Conservation (phyloP, 768 basidiomycete species). For the Termitomyces sp. region DNA sequence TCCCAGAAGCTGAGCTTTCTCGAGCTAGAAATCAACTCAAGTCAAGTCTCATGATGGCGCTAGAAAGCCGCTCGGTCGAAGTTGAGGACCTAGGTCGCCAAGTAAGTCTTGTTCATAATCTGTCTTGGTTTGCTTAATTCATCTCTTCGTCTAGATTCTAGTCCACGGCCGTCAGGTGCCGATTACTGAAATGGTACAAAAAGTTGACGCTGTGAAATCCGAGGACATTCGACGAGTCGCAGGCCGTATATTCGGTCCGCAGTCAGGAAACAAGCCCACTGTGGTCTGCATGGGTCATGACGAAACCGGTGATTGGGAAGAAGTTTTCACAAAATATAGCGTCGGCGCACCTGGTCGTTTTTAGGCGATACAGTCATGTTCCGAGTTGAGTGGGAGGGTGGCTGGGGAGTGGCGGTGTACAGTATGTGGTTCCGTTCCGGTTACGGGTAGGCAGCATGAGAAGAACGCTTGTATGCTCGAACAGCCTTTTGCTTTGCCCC, state of each 20-base stretch:
- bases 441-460: too few species aligned
- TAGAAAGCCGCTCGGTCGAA: slow-evolving; percentile 81
- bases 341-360: slow-evolving; percentile 25
- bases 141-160: slow-evolving; percentile 47
- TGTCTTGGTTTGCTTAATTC: not conserved
- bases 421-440: not conserved
- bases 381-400: not conserved
- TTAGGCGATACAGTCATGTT: not conserved
- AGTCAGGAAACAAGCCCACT: slow-evolving; percentile 62
- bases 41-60: slow-evolving; percentile 88
- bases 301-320: slow-evolving; percentile 63
- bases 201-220: slow-evolving; percentile 72
- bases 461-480: not conserved
- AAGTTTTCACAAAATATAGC: slow-evolving; percentile 65
- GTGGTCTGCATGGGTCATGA: slow-evolving; percentile 82
- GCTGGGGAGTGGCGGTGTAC: not conserved
- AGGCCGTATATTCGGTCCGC: slow-evolving; percentile 62
- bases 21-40: slow-evolving; percentile 96
- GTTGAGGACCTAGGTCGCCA: slow-evolving; percentile 92
- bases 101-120: slow-evolving; percentile 28
- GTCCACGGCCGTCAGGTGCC: slow-evolving; percentile 84
- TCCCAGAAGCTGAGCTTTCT: slow-evolving; percentile 64
- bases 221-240: slow-evolving; percentile 75
- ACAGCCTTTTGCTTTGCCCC: not conserved
- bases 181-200: slow-evolving; percentile 85